Percentiles rank a stretch among this genome's conserved stretches.
Evolutionary conservation across 805 yeast species (phyloP).

Genomic region (Teunomyces barrocoloradensis): DNA sequence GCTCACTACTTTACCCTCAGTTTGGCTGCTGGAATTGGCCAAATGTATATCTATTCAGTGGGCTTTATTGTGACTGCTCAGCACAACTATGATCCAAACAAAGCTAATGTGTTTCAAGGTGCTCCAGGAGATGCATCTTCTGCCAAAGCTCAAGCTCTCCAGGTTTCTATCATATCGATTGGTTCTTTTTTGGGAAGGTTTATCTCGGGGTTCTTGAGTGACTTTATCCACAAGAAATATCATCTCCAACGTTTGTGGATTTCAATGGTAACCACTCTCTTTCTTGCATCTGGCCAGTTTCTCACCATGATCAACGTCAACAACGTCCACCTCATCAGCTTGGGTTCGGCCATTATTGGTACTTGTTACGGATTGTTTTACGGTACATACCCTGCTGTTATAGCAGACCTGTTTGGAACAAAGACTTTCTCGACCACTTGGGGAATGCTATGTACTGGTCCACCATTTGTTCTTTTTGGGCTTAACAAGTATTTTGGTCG

Average conservation of each 20-base stretch:
- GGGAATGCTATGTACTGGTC: conserved; percentile 75
- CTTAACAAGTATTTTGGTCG: conserved; percentile 57
- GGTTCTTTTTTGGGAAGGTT: conserved; percentile 66
- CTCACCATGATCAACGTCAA: conserved; percentile 27
- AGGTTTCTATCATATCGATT: conserved; percentile 65
- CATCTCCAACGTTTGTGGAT: conserved; percentile 68
- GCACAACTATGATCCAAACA: conserved; percentile 16
- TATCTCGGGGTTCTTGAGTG: conserved; percentile 64
- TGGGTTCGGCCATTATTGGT: conserved; percentile 58
- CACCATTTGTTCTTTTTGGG: conserved; percentile 51
- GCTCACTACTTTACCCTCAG: conserved; percentile 56
- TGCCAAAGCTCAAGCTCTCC: conserved; percentile 61
- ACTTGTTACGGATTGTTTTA: conserved; percentile 66
- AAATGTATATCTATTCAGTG: conserved; percentile 67
- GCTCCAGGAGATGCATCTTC: conserved; percentile 7
- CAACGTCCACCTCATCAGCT: conserved; percentile 34
- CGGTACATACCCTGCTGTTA: conserved; percentile 73
- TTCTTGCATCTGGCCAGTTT: conserved; percentile 38
- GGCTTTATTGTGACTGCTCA: conserved; percentile 65
- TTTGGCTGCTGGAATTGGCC: conserved; percentile 61
- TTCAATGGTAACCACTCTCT: conserved; percentile 41
- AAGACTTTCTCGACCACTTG: conserved; percentile 68
- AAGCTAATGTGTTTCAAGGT: not conserved
- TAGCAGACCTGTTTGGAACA: conserved; percentile 72
- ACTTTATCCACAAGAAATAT: conserved; percentile 49